Evolutionary conservation across 371 early-diverging fungal genomes (phyloP).

Genomic region (Basidiobolus heterosporus): DNA sequence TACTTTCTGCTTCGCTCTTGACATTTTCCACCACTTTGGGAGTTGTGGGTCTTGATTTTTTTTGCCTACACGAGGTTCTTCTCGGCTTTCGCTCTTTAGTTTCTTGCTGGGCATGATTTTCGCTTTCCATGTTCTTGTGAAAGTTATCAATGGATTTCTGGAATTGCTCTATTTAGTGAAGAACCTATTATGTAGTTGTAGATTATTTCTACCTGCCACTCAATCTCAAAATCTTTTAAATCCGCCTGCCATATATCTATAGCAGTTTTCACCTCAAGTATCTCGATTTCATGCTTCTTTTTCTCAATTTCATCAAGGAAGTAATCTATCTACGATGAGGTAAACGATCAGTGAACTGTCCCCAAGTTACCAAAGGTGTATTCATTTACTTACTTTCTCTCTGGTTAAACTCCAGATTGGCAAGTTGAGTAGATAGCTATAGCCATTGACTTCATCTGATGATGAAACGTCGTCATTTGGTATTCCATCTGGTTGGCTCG

Average conservation of each 20-base stretch:
- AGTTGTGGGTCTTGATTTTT: no score
- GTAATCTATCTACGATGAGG: no score
- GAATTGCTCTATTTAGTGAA: not conserved
- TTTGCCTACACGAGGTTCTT: not conserved
- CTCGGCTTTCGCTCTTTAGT: not conserved
- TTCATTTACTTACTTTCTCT: slow-evolving; percentile 76
- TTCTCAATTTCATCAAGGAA: slow-evolving; percentile 34
- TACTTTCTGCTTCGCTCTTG: no score
- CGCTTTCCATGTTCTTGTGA: not conserved
- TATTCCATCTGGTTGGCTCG: slow-evolving; percentile 21
- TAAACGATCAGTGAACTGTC: no score
- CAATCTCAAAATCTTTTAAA: slow-evolving; percentile 32
- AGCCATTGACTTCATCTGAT: slow-evolving; percentile 32
- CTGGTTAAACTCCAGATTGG: slow-evolving; percentile 82
- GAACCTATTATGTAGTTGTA: not conserved
- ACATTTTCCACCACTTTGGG: no score
- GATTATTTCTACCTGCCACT: not conserved
- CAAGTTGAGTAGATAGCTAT: slow-evolving; percentile 90
- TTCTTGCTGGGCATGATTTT: not conserved
- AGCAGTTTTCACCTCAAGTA: slow-evolving; percentile 46
- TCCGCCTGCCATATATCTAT: slow-evolving; percentile 87
- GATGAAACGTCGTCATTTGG: slow-evolving; percentile 23
- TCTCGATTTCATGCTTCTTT: slow-evolving; percentile 56
- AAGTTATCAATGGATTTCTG: not conserved
- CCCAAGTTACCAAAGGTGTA: not conserved